These are phyloP conservation scores for Pythium diclinum DNA, from an alignment of 352 stramenopile species.

Conservation along the genomic window DNA sequence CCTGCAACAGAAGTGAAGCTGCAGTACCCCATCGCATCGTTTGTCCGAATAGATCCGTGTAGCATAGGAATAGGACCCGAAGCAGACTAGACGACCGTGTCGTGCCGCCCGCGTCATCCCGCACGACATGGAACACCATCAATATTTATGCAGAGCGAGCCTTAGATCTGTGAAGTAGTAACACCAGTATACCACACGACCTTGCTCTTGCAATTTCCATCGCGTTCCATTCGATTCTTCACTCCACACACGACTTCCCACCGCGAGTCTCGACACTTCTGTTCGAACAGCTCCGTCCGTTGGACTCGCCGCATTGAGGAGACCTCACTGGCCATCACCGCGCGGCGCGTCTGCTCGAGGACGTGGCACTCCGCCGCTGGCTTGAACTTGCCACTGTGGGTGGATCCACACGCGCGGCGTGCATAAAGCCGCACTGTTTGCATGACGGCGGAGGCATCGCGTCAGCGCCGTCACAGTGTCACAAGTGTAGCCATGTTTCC, in stretches of 20 bases:
- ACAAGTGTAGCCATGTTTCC: constrained; percentile 7
- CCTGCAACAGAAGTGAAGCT: constrained; percentile 34
- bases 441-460: neutral
- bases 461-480: neutral
- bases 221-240: neutral
- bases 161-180: constrained; percentile 18
- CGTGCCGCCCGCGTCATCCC: neutral
- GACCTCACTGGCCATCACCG: neutral
- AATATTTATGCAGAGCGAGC: constrained; percentile 18
- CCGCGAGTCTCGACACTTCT: neutral
- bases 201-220: neutral
- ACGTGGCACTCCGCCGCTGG: neutral
- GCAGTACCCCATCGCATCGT: neutral
- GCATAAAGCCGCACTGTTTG: neutral
- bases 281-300: neutral
- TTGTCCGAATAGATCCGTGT: constrained; percentile 23
- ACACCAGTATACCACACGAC: constrained; percentile 8
- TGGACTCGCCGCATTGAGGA: neutral
- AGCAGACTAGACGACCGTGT: constrained; percentile 8
- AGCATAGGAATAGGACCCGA: constrained; percentile 18
- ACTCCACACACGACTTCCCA: neutral
- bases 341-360: neutral
- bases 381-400: constrained; percentile 1
- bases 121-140: neutral
- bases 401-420: neutral